phyloP scores from a whole-genome alignment of 2,329 filamentous ascomycete species.

The Fusarium sp. region DNA sequence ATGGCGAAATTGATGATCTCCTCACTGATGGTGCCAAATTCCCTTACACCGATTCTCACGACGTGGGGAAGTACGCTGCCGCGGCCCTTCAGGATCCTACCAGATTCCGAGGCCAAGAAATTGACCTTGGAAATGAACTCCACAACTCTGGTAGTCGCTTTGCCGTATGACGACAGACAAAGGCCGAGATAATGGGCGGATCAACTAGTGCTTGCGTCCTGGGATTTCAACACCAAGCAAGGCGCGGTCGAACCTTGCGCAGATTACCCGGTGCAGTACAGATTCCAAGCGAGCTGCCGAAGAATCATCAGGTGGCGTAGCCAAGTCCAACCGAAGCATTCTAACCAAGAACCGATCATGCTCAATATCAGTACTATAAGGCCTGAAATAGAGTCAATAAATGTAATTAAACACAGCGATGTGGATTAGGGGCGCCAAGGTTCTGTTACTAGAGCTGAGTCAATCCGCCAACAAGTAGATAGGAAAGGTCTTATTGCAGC shows the following conservation, averaged over 20 bases:
- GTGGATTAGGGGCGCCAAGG: not conserved
- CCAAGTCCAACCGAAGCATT: not conserved
- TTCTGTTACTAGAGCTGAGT: not conserved
- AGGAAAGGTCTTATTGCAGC: not conserved
- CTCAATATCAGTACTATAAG: not conserved
- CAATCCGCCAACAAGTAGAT: not conserved
- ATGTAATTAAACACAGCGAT: not conserved
- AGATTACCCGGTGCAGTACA: not conserved
- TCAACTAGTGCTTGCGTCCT: not conserved
- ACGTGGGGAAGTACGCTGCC: slow-evolving; percentile 46
- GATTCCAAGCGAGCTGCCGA: not conserved
- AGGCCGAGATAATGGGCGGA: not conserved
- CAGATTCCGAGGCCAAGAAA: slow-evolving; percentile 43
- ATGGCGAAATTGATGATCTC: slow-evolving; percentile 42
- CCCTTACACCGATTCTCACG: slow-evolving; percentile 41
- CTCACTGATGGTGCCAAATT: slow-evolving; percentile 34
- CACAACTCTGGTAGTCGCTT: not conserved
- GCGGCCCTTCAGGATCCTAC: slow-evolving; percentile 43
- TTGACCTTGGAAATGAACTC: slow-evolving; percentile 43
- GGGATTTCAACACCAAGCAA: not conserved
- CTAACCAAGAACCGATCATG: not conserved
- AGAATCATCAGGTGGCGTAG: not conserved
- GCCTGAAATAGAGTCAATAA: not conserved
- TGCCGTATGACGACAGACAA: not conserved
- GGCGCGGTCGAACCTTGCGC: not conserved